Base-by-base conservation (phyloP, 1,284 basidiomycete species). In the Tetrapyrgos nigripes region DNA sequence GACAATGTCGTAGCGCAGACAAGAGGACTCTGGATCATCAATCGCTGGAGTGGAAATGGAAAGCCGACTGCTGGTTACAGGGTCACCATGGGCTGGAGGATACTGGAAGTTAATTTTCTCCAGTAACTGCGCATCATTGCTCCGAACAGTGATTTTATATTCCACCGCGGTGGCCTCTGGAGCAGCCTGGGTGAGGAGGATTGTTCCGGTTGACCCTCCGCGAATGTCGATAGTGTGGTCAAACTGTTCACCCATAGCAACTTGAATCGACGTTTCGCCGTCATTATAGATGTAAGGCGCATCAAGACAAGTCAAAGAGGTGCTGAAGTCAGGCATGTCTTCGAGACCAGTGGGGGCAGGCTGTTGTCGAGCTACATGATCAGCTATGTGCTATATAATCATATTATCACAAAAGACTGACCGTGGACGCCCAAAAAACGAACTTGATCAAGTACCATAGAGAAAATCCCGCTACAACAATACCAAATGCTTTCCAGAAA, bases 401-500 rank as follows among this genome's bases (percentile, higher is more conserved):
- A 17, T 27, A 19, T 40, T 52, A 55, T 3, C 6, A 48, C 3
- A 24, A 44, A 33, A 19, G 49, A 70, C 79, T 55, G 61, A 84
- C 84, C 49, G 76, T 78, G 10, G 78, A 65, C 21, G 78, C 77
- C 83, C 84, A 86, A 33, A 73, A 65, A 43, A 78, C 66, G 14
- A 84, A 69, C 60, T 76, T 82, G 66, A 81, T 69, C 2, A 71
- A 69, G 58, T 78, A 76, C 74, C 79, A 85, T 13, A 79, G 58
- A 4, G 76, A 59, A 50, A 80, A 72, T 8, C 82, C 62, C 17
- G 71, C 67, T 27, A 76, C 59, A 10, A 85, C 81, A 46, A 85
- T 79, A 19, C 79, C 83, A 55, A 85, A 73, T 0, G 81, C 81
- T 65, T 84, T 86, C 78, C 80, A 86, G 68, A 85, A 80, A 10